phyloP scores from a whole-genome alignment of 2,329 filamentous ascomycete genomes.

The Colletotrichum endophyticum region DNA sequence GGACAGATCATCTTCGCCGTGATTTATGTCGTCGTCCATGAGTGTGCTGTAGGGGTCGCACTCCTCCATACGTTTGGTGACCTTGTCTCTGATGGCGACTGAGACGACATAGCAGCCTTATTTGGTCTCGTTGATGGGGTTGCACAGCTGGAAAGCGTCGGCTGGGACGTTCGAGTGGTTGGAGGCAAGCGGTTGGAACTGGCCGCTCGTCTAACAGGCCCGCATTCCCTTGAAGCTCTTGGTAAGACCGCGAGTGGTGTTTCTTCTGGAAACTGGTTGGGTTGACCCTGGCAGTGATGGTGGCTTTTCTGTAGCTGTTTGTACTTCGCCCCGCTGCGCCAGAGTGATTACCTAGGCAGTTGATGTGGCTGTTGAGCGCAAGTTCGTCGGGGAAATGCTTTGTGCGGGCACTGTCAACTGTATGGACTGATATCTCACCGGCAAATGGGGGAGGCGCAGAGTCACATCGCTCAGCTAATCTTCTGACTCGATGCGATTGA shows the following conservation, averaged over 20 bases:
- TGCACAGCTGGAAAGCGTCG: neutral
- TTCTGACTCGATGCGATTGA: neutral
- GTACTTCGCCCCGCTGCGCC: neutral
- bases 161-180: neutral
- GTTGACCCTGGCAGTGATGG: neutral
- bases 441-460: neutral
- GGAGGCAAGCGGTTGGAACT: no score
- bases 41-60: neutral
- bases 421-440: neutral
- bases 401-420: neutral
- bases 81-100: neutral
- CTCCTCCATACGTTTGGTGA: neutral
- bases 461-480: neutral
- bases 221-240: neutral
- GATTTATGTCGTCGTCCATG: neutral
- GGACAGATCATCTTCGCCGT: neutral
- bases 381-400: neutral
- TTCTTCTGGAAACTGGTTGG: neutral
- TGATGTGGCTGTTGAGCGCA: neutral
- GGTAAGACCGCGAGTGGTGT: neutral
- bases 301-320: neutral
- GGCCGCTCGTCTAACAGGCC: neutral
- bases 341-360: neutral
- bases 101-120: neutral
- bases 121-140: neutral